Base-by-base conservation (phyloP, 2,329 filamentous ascomycete species). In the Xylaria polymorpha region DNA sequence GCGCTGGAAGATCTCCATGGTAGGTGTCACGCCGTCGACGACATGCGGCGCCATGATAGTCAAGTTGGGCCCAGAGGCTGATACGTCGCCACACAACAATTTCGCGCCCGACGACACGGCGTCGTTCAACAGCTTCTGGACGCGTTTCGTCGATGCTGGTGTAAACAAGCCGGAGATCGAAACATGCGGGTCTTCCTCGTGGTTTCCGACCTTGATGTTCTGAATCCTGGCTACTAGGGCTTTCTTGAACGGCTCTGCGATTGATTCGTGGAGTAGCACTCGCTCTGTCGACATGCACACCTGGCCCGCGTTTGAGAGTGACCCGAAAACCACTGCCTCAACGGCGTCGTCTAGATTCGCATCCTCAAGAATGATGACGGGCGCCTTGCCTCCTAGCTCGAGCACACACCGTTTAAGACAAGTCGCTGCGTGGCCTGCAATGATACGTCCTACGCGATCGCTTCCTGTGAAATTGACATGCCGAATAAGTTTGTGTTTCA, bases 391-490 rank as follows among this genome's bases (percentile, higher is more conserved):
- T 3, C 94, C 94, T 0, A 97, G 84, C 79, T 97, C 94, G 75
- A 97, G 86, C 1, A 97, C 83, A 0, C 92, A 86, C 0, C 93
- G 93, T 83, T 97, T 97, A 48, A 96, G 84, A 74, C 91, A 82
- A 77, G 91, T 88, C 35, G 91, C 94, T 0, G 92, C 92, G 9
- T 88, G 85, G 22, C 85, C 83, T 10, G 88, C 91, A 66, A 97
- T 89, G 76, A 94, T 91, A 39, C 88, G 86, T 0, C 94, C 94
- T 0, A 96, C 90, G 0, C 79, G 79, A 0, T 93, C 94, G 75
- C 88, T 92, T 41, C 94, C 94, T 0, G 94, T 97, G 80, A 97
- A 97, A 81, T 94, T 96, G 78, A 97, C 85, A 82, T 97, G 97
- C 78, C 89, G 91, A 66, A 97, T 82, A 0, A 84, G 83, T 0